Evolutionary conservation across 176 grass and related monocot species (phyloP).

Genomic region (Zoysia pacifica): DNA sequence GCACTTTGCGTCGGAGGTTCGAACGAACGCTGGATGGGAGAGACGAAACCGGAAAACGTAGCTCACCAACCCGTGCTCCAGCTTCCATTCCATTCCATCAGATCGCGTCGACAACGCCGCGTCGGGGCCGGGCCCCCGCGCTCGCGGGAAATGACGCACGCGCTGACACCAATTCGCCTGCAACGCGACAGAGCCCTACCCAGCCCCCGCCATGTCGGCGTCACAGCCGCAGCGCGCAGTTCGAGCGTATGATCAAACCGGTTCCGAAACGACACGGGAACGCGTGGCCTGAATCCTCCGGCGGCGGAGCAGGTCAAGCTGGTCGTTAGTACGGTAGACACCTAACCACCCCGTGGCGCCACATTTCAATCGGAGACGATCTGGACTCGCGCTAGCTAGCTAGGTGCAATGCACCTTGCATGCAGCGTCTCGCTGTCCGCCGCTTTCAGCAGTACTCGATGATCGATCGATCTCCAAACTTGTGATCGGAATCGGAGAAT

Average conservation of each 20-base stretch:
- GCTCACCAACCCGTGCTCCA: no score
- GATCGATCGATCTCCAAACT: neutral
- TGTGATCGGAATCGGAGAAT: conserved; percentile 28
- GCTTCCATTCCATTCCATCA: neutral
- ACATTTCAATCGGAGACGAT: neutral
- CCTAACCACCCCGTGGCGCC: neutral
- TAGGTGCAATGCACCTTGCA: conserved; percentile 41
- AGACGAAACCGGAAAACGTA: no score
- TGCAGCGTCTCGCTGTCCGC: neutral
- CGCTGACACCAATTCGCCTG: conserved; percentile 56
- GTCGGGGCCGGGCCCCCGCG: neutral
- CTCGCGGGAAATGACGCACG: conserved; percentile 53
- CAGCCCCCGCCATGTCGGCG: conserved; percentile 16
- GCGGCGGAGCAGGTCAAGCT: neutral
- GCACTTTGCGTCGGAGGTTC: no score
- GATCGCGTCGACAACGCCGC: conserved; percentile 42
- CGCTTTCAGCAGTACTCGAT: neutral
- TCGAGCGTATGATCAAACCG: neutral
- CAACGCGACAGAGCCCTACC: conserved; percentile 28
- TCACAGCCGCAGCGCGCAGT: neutral
- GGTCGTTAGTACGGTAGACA: neutral
- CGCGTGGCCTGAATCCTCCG: neutral
- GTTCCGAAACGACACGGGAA: neutral
- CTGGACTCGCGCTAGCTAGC: neutral
- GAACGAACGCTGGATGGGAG: no score